Percentiles rank a stretch among this genome's conserved stretches.
phyloP scores from a whole-genome alignment of 805 yeast genomes.

The Hemisphaericaspora nanyangensis region DNA sequence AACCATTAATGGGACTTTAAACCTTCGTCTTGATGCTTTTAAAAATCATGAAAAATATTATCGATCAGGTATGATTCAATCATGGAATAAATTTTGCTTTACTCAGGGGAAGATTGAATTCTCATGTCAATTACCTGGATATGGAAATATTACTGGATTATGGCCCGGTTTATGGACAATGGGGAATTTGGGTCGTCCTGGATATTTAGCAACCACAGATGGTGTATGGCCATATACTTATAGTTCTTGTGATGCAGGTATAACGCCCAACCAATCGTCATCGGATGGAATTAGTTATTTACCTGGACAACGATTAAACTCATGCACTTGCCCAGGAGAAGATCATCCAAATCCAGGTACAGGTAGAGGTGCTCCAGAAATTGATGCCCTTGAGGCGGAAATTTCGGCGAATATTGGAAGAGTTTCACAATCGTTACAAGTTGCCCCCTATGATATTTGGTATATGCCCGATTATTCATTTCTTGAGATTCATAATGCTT shows the following conservation, averaged over 20 bases:
- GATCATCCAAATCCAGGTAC: conserved; percentile 85
- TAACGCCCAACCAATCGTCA: conserved; percentile 88
- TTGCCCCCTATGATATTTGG: conserved; percentile 96
- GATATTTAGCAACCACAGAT: conserved; percentile 79
- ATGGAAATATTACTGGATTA: conserved; percentile 73
- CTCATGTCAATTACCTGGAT: conserved; percentile 74
- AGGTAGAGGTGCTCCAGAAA: conserved; percentile 96
- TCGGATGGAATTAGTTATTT: conserved; percentile 84
- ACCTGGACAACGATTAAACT: conserved; percentile 76
- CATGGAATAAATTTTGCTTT: conserved; percentile 89
- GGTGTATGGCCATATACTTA: conserved; percentile 96
- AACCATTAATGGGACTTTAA: conserved; percentile 70
- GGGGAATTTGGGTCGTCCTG: conserved; percentile 92
- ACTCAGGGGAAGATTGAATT: conserved; percentile 80
- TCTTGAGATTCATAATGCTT: conserved; percentile 62
- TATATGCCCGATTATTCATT: conserved; percentile 83
- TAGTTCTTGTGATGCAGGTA: conserved; percentile 87
- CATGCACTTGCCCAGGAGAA: conserved; percentile 77
- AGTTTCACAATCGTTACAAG: conserved; percentile 86
- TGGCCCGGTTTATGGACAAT: conserved; percentile 98
- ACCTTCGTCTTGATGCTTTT: conserved; percentile 74
- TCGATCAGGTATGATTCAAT: conserved; percentile 87
- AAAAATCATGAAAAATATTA: conserved; percentile 74
- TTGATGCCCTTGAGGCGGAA: conserved; percentile 86
- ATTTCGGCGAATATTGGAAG: conserved; percentile 58